Base-by-base conservation (phyloP, 2,329 filamentous ascomycete species). In the Fusarium odoratissimum region DNA sequence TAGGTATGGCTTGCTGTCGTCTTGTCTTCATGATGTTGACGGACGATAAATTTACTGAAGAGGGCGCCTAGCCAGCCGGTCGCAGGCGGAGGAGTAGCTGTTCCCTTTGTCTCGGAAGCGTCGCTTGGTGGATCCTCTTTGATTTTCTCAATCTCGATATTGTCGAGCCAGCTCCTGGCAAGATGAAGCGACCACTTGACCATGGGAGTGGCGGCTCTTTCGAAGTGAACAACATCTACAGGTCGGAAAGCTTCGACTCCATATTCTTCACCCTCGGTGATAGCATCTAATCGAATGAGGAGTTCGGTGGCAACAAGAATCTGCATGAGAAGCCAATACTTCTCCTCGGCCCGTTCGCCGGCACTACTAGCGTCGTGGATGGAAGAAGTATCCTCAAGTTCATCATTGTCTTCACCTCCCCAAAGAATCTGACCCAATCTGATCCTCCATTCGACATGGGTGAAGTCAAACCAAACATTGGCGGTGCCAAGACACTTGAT, bases 401-500 rank as follows among this genome's bases (percentile, higher is more conserved):
- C 84, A 71, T 89, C 87, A 45, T 87, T 86, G 31, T 85, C 78
- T 10, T 84, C 81, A 21, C 84, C 82, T 21, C 87, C 90, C 91
- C 92, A 94, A 5, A 94, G 81, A 45, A 94, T 86, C 80, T 93
- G 92, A 11, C 92, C 92, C 3, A 94, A 84, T 17, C 91, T 86
- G 64, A 94, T 91, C 41, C 92, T 87, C 91, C 91, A 94, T 78
- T 94, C 92, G 11, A 94, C 90, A 37, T 91, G 86, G 25, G 91
- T 92, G 72, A 94, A 92, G 80, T 94, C 91, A 57, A 92, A 87
- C 92, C 92, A 94, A 49, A 93, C 88, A 62, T 91, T 91, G 60
- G 90, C 86, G 12, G 89, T 83, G 1, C 87, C 88, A 48, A 94
- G 85, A 14, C 92, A 88, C 77, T 90, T 90, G 49, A 94, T 86